Evolutionary conservation across 148 eudicot genomes (phyloP).

Genomic region (Bassia scoparia): DNA sequence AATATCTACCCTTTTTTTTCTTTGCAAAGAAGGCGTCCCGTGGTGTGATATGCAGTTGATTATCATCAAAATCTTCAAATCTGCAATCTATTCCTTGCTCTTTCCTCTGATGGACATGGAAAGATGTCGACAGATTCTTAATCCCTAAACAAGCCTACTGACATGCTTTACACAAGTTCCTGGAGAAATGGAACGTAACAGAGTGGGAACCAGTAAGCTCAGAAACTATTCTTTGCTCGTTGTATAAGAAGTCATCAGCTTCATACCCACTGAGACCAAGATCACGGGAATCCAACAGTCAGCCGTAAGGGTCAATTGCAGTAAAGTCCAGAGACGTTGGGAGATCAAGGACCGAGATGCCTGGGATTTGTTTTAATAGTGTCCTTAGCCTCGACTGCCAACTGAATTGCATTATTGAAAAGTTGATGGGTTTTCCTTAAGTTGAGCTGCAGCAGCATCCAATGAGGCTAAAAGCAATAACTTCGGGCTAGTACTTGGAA

Average conservation of each 20-base stretch:
- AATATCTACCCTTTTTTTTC: constrained; percentile 42
- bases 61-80: constrained; percentile 22
- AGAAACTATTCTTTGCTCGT: constrained; percentile 38
- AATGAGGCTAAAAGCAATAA: constrained; percentile 66
- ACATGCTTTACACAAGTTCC: constrained; percentile 58
- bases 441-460: constrained; percentile 66
- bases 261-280: constrained; percentile 14
- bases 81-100: neutral
- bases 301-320: constrained; percentile 53
- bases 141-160: constrained; percentile 45
- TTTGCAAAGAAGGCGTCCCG: constrained; percentile 65
- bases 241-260: constrained; percentile 29
- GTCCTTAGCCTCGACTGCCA: constrained; percentile 46
- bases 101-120: neutral
- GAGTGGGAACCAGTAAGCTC: constrained; percentile 50
- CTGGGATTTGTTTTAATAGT: constrained; percentile 39
- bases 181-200: constrained; percentile 51
- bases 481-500: constrained; percentile 75
- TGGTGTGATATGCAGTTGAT: constrained; percentile 45
- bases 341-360: constrained; percentile 45
- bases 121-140: constrained; percentile 41
- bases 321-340: constrained; percentile 4
- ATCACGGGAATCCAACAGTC: constrained; percentile 36
- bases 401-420: constrained; percentile 39
- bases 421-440: constrained; percentile 34